phyloP scores from a whole-genome alignment of 2,329 filamentous ascomycete species.

The Penicillium sp. region DNA sequence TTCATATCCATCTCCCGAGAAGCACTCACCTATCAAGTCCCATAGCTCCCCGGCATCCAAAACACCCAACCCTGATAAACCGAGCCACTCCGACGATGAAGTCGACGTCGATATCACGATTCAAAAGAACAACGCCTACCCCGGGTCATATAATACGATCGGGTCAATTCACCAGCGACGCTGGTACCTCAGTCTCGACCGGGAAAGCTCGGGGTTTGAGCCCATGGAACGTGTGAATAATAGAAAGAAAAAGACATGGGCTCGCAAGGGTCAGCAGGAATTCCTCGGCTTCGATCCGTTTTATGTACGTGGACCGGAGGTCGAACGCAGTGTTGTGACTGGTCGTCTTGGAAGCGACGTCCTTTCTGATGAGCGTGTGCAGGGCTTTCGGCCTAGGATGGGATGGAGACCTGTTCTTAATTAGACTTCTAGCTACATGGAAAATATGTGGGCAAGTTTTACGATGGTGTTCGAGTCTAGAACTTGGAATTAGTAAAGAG shows the following conservation, averaged over 20 bases:
- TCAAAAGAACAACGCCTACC: conserved; percentile 59
- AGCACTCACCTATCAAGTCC: neutral
- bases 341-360: conserved; percentile 56
- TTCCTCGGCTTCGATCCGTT: conserved; percentile 52
- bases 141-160: conserved; percentile 60
- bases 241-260: conserved; percentile 26
- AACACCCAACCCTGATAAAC: neutral
- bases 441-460: too few species aligned
- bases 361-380: conserved; percentile 57
- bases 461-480: too few species aligned
- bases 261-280: conserved; percentile 20
- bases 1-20: conserved; percentile 3
- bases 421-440: too few species aligned
- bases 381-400: conserved; percentile 52
- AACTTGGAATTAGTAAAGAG: too few species aligned
- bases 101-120: conserved; percentile 54
- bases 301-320: conserved; percentile 55
- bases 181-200: conserved; percentile 63
- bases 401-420: conserved; percentile 51
- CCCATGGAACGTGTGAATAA: conserved; percentile 7
- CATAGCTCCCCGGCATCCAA: neutral
- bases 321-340: conserved; percentile 63
- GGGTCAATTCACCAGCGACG: conserved; percentile 62
- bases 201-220: conserved; percentile 53
- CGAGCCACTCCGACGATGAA: conserved; percentile 13